A percentile compares a stretch with the other conserved stretches of the same genome.
Evolutionary conservation across 2,329 filamentous ascomycete genomes (phyloP).

Genomic region (Hymenoscyphus scutula): DNA sequence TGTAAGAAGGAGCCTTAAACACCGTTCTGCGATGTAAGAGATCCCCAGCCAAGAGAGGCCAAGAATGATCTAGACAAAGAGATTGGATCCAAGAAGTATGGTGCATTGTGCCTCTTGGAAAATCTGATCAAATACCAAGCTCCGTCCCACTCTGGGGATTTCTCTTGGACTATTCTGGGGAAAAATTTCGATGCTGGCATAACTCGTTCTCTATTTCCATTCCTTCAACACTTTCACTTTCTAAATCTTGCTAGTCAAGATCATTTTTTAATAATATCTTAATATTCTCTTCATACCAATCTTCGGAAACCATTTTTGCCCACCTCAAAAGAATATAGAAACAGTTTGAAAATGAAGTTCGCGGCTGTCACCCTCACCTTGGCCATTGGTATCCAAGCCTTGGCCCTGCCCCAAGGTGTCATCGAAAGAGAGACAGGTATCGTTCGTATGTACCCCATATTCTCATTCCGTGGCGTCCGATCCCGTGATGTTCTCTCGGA

Average conservation of each 20-base stretch:
- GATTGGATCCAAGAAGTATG: neutral
- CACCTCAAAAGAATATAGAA: neutral
- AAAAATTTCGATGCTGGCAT: neutral
- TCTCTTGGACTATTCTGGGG: neutral
- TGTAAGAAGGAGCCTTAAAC: neutral
- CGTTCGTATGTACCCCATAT: neutral
- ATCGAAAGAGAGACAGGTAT: neutral
- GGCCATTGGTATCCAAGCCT: neutral
- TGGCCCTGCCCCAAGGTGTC: neutral
- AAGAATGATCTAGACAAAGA: neutral
- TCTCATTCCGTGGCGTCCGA: neutral
- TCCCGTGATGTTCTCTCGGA: neutral
- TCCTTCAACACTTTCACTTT: neutral
- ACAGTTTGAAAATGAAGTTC: neutral
- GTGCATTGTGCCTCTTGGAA: neutral
- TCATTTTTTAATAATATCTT: neutral
- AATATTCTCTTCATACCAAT: neutral
- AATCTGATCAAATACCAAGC: constrained; percentile 1
- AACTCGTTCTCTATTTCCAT: neutral
- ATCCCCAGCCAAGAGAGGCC: neutral
- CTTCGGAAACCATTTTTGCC: neutral
- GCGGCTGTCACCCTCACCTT: neutral
- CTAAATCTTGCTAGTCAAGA: neutral
- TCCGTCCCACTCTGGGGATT: neutral
- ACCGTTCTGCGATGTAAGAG: neutral